These are phyloP conservation scores for Endoconidiophora polonica DNA, from an alignment of 2,329 filamentous ascomycete genomes.

Conservation along the genomic window DNA sequence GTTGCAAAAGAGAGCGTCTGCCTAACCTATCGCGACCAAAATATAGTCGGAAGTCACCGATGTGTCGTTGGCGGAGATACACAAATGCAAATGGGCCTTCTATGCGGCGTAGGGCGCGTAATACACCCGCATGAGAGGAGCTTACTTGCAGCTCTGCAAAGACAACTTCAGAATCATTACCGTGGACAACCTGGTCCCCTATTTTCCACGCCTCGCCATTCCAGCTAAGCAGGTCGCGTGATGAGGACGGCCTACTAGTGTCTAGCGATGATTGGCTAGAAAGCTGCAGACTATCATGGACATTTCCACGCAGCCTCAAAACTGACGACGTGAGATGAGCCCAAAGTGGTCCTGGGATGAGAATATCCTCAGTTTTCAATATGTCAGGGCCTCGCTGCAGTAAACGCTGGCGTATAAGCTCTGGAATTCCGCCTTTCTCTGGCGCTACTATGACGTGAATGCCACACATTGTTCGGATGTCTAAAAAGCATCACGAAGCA, in stretches of 20 bases:
- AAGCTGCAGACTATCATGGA: not conserved
- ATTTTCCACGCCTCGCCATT: constrained; percentile 93
- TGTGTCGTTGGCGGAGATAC: constrained; percentile 47
- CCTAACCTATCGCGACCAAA: constrained; percentile 81
- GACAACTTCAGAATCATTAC: constrained; percentile 64
- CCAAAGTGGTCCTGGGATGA: not conserved
- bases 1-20: constrained; percentile 60
- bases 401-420: not conserved
- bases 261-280: not conserved
- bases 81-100: constrained; percentile 83
- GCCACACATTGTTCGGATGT: constrained; percentile 12
- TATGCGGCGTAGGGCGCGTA: constrained; percentile 41
- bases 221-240: constrained; percentile 52
- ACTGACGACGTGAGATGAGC: constrained; percentile 1
- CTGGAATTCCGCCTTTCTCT: not conserved
- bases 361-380: not conserved
- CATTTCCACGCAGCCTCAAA: not conserved
- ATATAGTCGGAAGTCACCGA: constrained; percentile 39
- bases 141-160: constrained; percentile 36
- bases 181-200: constrained; percentile 35
- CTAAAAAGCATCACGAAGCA: not conserved
- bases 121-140: constrained; percentile 22
- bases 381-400: constrained; percentile 3
- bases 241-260: not conserved
- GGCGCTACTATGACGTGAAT: constrained; percentile 9